Percentiles rank a stretch among this genome's conserved stretches.
Evolutionary conservation across 768 basidiomycete genomes (phyloP).

Genomic region (Paxillus ammoniavirescens): DNA sequence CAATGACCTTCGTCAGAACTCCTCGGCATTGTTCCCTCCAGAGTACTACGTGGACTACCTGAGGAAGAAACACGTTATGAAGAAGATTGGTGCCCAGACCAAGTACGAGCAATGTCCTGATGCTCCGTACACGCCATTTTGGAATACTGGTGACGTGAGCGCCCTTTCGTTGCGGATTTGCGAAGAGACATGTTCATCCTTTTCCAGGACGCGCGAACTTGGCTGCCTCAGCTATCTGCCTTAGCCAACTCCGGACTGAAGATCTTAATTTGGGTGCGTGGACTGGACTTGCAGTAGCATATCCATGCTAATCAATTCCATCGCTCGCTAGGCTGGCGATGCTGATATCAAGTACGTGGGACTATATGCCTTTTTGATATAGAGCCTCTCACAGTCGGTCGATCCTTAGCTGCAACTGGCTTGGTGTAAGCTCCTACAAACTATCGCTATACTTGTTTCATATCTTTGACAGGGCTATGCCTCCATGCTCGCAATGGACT

Average conservation of each 20-base stretch:
- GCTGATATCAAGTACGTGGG: constrained; percentile 24
- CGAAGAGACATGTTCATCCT: background rate
- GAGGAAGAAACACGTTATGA: constrained; percentile 31
- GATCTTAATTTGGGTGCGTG: constrained; percentile 40
- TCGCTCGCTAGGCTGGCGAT: constrained; percentile 24
- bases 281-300: background rate
- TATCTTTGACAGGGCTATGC: constrained; percentile 25
- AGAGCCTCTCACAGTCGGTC: constrained; percentile 7
- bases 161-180: background rate
- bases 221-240: constrained; percentile 35
- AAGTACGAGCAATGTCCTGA: constrained; percentile 50
- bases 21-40: constrained; percentile 52
- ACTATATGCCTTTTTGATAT: background rate
- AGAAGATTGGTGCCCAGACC: constrained; percentile 51
- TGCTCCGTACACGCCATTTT: constrained; percentile 42
- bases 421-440: constrained; percentile 32
- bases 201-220: constrained; percentile 35
- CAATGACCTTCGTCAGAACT: constrained; percentile 58
- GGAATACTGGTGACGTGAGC: constrained; percentile 55
- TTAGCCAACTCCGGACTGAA: constrained; percentile 37
- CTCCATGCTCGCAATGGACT: constrained; percentile 44
- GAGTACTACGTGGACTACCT: constrained; percentile 54
- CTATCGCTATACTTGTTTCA: background rate
- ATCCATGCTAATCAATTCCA: background rate
- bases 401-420: constrained; percentile 18